These are phyloP conservation scores for Blastosporella zonata DNA, from an alignment of 1,284 basidiomycete genomes.

Conservation along the genomic window DNA sequence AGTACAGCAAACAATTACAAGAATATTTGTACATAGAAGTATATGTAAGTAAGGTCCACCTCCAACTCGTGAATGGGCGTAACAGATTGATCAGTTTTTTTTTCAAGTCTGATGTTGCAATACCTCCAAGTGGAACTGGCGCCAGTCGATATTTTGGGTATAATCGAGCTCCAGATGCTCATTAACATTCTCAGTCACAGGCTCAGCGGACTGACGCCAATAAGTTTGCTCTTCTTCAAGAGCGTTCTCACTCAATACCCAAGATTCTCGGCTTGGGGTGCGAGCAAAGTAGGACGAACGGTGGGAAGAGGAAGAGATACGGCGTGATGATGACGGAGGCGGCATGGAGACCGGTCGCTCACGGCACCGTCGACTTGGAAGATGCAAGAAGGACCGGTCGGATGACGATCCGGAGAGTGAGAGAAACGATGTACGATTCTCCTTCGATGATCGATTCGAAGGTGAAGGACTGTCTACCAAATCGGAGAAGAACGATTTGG, in stretches of 20 bases:
- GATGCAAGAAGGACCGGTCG: conserved; percentile 26
- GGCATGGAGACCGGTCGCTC: conserved; percentile 34
- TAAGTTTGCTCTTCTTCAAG: conserved; percentile 29
- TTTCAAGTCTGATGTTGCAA: conserved; percentile 21
- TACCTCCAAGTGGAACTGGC: conserved; percentile 42
- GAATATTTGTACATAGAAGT: not conserved
- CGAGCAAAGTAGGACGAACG: conserved; percentile 2
- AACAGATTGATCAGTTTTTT: not conserved
- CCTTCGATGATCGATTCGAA: conserved; percentile 22
- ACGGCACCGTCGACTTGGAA: conserved; percentile 22
- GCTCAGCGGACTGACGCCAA: conserved; percentile 17
- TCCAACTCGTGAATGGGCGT: not conserved
- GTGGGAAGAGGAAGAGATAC: conserved; percentile 23
- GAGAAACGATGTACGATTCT: conserved; percentile 37
- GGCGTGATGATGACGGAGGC: conserved; percentile 29
- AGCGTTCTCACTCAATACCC: conserved; percentile 17
- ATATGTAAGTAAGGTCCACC: not conserved
- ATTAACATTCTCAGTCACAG: conserved; percentile 24
- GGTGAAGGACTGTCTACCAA: conserved; percentile 22
- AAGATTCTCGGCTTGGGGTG: conserved; percentile 17
- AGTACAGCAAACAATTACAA: conserved; percentile 5
- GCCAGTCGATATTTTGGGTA: conserved; percentile 38
- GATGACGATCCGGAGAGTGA: conserved; percentile 38
- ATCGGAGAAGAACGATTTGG: conserved; percentile 42
- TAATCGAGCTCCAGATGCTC: conserved; percentile 33